Evolutionary conservation across 495 filamentous ascomycete species (phyloP).

Genomic region (Penicillium maclennaniae): DNA sequence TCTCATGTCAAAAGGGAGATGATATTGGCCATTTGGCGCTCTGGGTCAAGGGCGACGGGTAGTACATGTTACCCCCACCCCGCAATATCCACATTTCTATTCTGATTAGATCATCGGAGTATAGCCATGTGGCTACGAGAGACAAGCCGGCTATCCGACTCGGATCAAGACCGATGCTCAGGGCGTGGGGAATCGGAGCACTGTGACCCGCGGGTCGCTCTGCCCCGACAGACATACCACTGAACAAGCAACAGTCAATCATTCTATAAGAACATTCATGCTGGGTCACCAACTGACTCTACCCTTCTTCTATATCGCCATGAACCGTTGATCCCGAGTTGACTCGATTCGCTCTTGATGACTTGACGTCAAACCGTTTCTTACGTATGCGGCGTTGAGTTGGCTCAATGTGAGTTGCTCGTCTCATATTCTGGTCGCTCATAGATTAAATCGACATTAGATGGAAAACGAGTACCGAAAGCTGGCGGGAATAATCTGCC

Average conservation of each 20-base stretch:
- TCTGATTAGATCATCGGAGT: no score
- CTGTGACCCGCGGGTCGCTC: slow-evolving; percentile 28
- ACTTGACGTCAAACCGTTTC: neutral
- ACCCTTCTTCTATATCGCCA: neutral
- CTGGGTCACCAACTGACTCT: neutral
- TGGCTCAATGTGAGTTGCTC: neutral
- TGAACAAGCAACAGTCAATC: neutral
- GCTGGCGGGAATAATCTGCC: slow-evolving; percentile 20
- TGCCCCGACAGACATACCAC: slow-evolving; percentile 18
- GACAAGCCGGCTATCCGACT: slow-evolving; percentile 11
- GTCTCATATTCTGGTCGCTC: neutral
- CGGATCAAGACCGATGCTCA: slow-evolving; percentile 16
- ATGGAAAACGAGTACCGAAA: slow-evolving; percentile 28
- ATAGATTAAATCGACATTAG: neutral
- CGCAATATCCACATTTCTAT: neutral
- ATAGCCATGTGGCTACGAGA: no score
- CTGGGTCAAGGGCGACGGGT: slow-evolving; percentile 5
- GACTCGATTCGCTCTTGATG: neutral
- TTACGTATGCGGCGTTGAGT: neutral
- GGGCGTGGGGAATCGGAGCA: slow-evolving; percentile 22
- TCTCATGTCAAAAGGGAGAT: neutral
- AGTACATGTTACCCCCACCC: neutral
- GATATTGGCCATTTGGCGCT: slow-evolving; percentile 3
- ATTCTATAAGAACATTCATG: neutral
- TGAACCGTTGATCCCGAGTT: neutral